Evolutionary conservation across 352 stramenopile species (phyloP), one percentile per base, ranked within the genome.

Genomic region (Pythium biforme): DNA sequence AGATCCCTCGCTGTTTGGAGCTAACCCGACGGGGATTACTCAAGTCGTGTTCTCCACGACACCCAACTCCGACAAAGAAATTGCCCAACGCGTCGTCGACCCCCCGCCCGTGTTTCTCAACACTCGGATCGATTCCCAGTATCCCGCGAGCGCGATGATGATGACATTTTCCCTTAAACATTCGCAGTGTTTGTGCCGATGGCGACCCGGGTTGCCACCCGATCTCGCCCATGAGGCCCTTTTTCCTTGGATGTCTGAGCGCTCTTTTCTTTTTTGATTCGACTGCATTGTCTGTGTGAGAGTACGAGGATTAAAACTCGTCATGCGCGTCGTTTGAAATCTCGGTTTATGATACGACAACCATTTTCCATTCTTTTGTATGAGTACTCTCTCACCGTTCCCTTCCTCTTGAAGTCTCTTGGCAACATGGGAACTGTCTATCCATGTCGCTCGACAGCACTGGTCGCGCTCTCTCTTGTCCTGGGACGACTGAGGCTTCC

Each of bases 21-120:
- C 83, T 92, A 94, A 94, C 84, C 80, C 84, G 82, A 94, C 84
- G 84, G 84, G 84, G 84, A 90, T 94, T 89, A 94, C 84, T 94
- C 84, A 94, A 89, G 83, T 94, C 86, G 84, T 94, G 84, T 94
- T 94, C 84, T 94, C 82, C 84, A 88, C 81, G 84, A 93, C 84
- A 91, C 81, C 78, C 37, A 43, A n/a, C 80, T 75, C 53, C 19
- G 59, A 47, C n/a, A 20, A 74, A 83, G 55, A 56, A 53, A 48
- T 64, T 55, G 33, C 20, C 15, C 5, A 45, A 56, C 54, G 22
- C 62, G 54, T 60, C 25, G 3, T 17, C 29, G 10, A 11, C 31
- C 31, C 10, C 20, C 26, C 7, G n/a, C 39, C 17, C 19, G 49
- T 75, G 76, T 76, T 85, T 79, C 2, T 89, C 52, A 79, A 83